A percentile compares a stretch with the other conserved stretches of the same genome.
Evolutionary conservation across 352 stramenopile genomes (phyloP).

Genomic region (Phytophthora pini): DNA sequence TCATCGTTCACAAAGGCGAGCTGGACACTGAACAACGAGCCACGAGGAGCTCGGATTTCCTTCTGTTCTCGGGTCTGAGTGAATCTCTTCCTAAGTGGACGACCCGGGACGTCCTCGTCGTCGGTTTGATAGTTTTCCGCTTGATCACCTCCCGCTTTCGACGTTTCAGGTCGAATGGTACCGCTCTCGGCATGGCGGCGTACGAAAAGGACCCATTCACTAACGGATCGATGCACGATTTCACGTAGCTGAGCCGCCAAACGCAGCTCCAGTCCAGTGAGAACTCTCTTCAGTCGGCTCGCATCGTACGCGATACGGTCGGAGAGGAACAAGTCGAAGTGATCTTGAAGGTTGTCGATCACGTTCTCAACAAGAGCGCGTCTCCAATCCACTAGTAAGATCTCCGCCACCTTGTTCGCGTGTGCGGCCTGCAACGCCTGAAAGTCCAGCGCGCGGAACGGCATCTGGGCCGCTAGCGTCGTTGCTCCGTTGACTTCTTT

Average conservation of each 20-base stretch:
- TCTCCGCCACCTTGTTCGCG: slow-evolving; percentile 78
- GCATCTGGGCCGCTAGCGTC: slow-evolving; percentile 66
- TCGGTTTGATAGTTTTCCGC: neutral
- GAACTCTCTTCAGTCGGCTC: slow-evolving; percentile 72
- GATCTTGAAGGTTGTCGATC: slow-evolving; percentile 94
- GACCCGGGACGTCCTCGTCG: slow-evolving; percentile 5
- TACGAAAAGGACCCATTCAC: slow-evolving; percentile 73
- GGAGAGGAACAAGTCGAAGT: slow-evolving; percentile 94
- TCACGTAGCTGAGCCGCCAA: slow-evolving; percentile 86
- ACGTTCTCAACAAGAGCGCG: slow-evolving; percentile 92
- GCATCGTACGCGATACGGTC: slow-evolving; percentile 63
- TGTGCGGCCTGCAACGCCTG: slow-evolving; percentile 75
- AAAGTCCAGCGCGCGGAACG: slow-evolving; percentile 89
- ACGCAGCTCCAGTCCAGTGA: slow-evolving; percentile 88
- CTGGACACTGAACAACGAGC: slow-evolving; percentile 88
- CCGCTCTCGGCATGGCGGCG: slow-evolving; percentile 22
- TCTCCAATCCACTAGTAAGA: slow-evolving; percentile 88
- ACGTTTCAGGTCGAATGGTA: neutral
- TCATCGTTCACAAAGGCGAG: slow-evolving; percentile 54
- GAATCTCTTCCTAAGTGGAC: slow-evolving; percentile 6
- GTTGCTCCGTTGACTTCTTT: slow-evolving; percentile 1
- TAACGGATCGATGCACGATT: slow-evolving; percentile 63
- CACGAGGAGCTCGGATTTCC: slow-evolving; percentile 50
- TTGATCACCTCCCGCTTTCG: slow-evolving; percentile 7
- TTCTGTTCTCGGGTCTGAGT: slow-evolving; percentile 17